Conservation (phyloP, 768 basidiomycete species). For the Clathrus columnatus region DNA sequence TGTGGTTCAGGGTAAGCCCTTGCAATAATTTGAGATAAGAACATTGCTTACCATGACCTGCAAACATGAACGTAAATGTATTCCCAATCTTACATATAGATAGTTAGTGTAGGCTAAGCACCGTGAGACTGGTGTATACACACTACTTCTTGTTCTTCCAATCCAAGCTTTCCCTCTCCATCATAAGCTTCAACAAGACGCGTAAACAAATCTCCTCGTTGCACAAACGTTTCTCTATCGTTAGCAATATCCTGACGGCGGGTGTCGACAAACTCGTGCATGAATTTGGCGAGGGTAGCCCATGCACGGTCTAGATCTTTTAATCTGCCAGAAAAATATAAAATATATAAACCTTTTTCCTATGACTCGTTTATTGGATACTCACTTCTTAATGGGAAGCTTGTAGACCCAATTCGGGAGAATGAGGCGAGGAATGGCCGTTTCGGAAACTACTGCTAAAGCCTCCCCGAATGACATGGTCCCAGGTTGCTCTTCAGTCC, state of each 20-base stretch:
- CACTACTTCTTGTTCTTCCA: conserved; percentile 12
- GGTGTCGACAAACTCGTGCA: not conserved
- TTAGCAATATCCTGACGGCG: conserved; percentile 1
- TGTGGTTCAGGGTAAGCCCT: conserved; percentile 11
- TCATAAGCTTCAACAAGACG: conserved; percentile 10
- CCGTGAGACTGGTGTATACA: no score
- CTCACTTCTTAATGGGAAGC: conserved; percentile 4
- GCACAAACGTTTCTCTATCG: not conserved
- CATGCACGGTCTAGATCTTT: conserved; percentile 4
- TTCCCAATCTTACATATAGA: conserved; percentile 13
- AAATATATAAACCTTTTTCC: not conserved
- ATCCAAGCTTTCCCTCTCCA: conserved; percentile 4
- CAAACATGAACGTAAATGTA: conserved; percentile 13
- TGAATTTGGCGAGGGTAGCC: not conserved
- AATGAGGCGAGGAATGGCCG: not conserved
- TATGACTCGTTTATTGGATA: not conserved
- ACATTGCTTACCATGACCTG: conserved; percentile 14
- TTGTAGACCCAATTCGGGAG: conserved; percentile 6
- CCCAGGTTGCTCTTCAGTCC: conserved; percentile 1
- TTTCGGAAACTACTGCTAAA: not conserved
- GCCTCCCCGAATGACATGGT: not conserved
- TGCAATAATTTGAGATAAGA: not conserved
- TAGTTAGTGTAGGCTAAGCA: no score
- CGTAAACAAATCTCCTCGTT: conserved; percentile 7
- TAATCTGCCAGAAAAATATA: conserved; percentile 4